These are phyloP conservation scores for Triticum dicoccoides DNA, from an alignment of 176 grass and related monocot genomes.

Conservation along the genomic window DNA sequence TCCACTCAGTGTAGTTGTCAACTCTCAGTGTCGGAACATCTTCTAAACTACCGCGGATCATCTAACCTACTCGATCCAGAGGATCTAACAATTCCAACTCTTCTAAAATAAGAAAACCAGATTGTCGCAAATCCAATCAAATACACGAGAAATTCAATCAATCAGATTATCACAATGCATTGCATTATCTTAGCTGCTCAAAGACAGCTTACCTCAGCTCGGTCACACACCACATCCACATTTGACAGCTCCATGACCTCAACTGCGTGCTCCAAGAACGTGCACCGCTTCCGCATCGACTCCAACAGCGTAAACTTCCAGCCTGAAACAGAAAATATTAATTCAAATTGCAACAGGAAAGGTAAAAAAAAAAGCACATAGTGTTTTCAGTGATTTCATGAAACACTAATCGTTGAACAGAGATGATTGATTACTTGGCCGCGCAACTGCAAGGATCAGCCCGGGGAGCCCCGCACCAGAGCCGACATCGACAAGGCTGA, in stretches of 20 bases:
- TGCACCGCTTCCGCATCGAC: conserved; percentile 72
- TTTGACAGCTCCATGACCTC: conserved; percentile 64
- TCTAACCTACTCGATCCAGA: no score
- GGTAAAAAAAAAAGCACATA: neutral
- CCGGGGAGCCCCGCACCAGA: conserved; percentile 76
- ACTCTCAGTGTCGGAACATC: no score
- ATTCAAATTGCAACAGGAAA: neutral
- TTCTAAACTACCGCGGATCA: no score
- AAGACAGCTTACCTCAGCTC: conserved; percentile 68
- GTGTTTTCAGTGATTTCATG: neutral
- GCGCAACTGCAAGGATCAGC: conserved; percentile 69
- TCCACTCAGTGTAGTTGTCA: no score
- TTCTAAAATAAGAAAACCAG: neutral
- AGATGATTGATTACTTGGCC: conserved; percentile 43
- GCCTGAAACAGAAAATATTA: conserved; percentile 27
- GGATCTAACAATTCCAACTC: neutral
- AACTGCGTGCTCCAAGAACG: conserved; percentile 71
- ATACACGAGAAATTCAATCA: neutral
- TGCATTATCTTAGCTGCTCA: neutral
- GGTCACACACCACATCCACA: conserved; percentile 72
- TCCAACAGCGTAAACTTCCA: conserved; percentile 87
- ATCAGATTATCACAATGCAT: neutral
- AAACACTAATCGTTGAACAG: neutral
- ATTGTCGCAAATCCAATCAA: neutral
- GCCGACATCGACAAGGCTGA: conserved; percentile 75